Evolutionary conservation across 2,329 filamentous ascomycete genomes (phyloP), one percentile per base, ranked within the genome.

Genomic region (Aureobasidium sp.): DNA sequence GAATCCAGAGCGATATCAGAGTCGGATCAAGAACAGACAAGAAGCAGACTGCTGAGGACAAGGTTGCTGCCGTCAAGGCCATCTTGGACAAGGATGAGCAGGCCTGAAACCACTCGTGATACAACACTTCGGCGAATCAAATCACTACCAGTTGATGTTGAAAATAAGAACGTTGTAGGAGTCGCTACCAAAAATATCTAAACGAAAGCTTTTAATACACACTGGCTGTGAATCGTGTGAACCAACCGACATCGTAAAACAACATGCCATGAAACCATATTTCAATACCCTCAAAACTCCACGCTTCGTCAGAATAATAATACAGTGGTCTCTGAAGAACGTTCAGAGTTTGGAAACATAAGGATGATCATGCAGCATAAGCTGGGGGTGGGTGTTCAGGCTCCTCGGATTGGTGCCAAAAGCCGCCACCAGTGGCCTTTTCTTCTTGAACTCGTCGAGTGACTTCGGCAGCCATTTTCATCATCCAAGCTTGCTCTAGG

Each of bases 401-500:
- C 29, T 64, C 65, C 17, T 63, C 57, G 20, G 65, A 47, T 29
- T 65, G 64, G n/a, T 65, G 60, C 65, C 65, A 66, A 29, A 65
- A 55, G 26, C 62, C 60, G 27, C 71, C 67, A 6, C 24, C 17
- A 44, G 70, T 69, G 7, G 73, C 76, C 76, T 96, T 94, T 76
- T 96, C 90, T 68, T 96, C 90, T 67, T 93, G 90, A 66, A 96
- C 91, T 62, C 90, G 88, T 56, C 87, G 81, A 39, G 92, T 91
- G 69, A 97, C 93, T 74, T 97, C 94, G 66, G 87, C 87, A 5
- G 93, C 92, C 84, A 99, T 94, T 78, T 96, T 94, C 78, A 88
- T 86, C 76, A 94, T 88, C 89, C 90, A 94, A 2, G 89, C 90
- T 73, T 91, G 87, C 72, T 92, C 88, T 29, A 90, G 78, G 53